phyloP scores from a whole-genome alignment of 2,329 filamentous ascomycete genomes.

The Clonostachys rhizophaga region DNA sequence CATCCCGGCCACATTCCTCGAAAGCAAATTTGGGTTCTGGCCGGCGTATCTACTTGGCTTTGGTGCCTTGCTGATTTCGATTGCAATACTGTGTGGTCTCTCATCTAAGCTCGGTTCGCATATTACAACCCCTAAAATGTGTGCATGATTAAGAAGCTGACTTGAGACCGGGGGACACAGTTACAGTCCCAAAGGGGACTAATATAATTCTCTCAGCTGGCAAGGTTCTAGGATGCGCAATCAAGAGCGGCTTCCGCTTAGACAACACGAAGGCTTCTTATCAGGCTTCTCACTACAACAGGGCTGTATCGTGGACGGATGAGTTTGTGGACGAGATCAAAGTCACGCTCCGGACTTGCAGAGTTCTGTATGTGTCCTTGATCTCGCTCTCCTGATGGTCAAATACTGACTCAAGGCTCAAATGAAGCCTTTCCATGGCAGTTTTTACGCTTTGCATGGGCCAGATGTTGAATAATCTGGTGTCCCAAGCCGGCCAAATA shows the following conservation, averaged over 20 bases:
- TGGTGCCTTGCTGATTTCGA: constrained; percentile 11
- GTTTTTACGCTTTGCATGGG: constrained; percentile 65
- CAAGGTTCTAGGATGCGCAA: constrained; percentile 34
- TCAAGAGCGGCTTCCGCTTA: constrained; percentile 10
- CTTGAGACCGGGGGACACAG: not conserved
- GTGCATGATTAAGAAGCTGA: too few species aligned
- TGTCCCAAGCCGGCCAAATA: constrained; percentile 55
- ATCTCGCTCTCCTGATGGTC: not conserved
- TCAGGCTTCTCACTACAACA: constrained; percentile 38
- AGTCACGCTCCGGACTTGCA: not conserved
- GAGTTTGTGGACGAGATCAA: constrained; percentile 58
- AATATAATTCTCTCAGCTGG: constrained; percentile 1
- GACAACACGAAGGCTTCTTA: constrained; percentile 54
- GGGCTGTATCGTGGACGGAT: constrained; percentile 50
- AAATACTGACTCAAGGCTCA: constrained; percentile 37
- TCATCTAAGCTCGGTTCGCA: not conserved
- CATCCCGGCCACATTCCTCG: constrained; percentile 56
- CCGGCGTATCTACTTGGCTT: constrained; percentile 53
- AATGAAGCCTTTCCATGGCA: constrained; percentile 48
- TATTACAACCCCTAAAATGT: too few species aligned
- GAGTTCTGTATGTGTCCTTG: not conserved
- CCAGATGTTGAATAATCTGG: constrained; percentile 63
- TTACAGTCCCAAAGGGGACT: not conserved
- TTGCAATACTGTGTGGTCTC: not conserved
- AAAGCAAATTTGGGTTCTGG: constrained; percentile 53